phyloP scores from a whole-genome alignment of 345 rosid species.

The Populus deltoides region DNA sequence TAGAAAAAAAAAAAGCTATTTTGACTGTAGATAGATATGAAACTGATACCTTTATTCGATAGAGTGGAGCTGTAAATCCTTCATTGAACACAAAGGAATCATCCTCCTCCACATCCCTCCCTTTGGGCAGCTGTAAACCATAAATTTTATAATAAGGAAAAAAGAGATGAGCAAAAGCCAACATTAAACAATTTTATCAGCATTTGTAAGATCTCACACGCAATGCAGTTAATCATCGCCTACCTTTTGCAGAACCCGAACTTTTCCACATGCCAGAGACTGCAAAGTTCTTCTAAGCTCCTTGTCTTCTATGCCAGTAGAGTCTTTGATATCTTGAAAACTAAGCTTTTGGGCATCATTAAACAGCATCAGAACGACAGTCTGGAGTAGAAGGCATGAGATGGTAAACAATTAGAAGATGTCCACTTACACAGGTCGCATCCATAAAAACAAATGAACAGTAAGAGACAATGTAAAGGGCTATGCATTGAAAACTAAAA shows the following conservation, averaged over 20 bases:
- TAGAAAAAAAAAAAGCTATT: neutral
- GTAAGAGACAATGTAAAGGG: neutral
- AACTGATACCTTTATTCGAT: conserved; percentile 70
- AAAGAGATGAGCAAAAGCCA: neutral
- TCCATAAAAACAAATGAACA: neutral
- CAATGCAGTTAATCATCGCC: conserved; percentile 1
- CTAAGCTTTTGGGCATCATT: conserved; percentile 88
- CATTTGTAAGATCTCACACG: neutral
- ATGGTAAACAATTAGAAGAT: conserved; percentile 17
- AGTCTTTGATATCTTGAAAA: conserved; percentile 86
- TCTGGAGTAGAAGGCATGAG: conserved; percentile 41
- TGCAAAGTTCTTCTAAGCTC: conserved; percentile 91
- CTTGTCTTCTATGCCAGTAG: conserved; percentile 92
- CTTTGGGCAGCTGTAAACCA: conserved; percentile 69
- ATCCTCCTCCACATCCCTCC: conserved; percentile 88
- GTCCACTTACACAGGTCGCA: neutral
- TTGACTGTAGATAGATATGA: neutral
- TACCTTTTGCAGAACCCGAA: conserved; percentile 90
- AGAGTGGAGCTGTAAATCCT: conserved; percentile 68
- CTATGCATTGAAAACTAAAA: neutral
- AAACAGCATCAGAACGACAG: conserved; percentile 95
- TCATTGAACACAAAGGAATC: conserved; percentile 89
- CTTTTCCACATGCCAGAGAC: conserved; percentile 98
- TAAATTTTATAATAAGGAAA: neutral
- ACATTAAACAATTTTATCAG: neutral